Evolutionary conservation across 768 basidiomycete species (phyloP), one percentile per base, ranked within the genome.

Genomic region (Sarcomyxa edulis): DNA sequence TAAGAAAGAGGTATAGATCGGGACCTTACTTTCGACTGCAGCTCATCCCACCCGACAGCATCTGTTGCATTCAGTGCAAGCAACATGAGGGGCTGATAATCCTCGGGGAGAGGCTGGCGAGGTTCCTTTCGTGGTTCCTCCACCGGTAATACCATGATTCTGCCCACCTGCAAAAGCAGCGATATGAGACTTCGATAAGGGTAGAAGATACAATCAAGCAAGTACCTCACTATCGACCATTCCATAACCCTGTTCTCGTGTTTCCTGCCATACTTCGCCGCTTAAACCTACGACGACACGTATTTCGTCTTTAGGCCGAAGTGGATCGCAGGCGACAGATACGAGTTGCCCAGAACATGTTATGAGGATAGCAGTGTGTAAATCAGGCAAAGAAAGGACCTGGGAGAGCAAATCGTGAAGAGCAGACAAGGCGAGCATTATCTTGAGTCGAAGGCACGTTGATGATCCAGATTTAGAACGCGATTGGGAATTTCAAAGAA

Each of bases 151-250:
- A 88, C 83, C 15, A 84, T 60, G 24, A 88, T 74, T 28, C 78
- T 73, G 9, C 87, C 87, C 14, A 85, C 65, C 86, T 89, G 39
- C 20, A 27, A 40, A 29, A 36, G 32, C 9, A 19, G 28, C 26
- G 18, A 32, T 15, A 12, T 15, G 11, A 32, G 26, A 7, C 26
- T 27, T n/a, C n/a, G 3, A 5, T 7, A 30, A 9, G 11, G 21
- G 16, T 18, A 18, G 28, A 7, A 32, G 15, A 7, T n/a, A n/a
- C n/a, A n/a, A n/a, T n/a, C n/a, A n/a, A 34, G 9, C 16, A 56
- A 67, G 49, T 48, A 86, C 86, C 73, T 89, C 85, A 55, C 81
- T 80, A 43, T 89, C 85, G 3, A 79, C 81, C 78, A 82, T 83
- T 12, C 82, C 84, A 31, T 69, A 64, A 7, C 75, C 78, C 32